Conservation (phyloP, 202 grass and related monocot species). For the Brachypodium distachyon region DNA sequence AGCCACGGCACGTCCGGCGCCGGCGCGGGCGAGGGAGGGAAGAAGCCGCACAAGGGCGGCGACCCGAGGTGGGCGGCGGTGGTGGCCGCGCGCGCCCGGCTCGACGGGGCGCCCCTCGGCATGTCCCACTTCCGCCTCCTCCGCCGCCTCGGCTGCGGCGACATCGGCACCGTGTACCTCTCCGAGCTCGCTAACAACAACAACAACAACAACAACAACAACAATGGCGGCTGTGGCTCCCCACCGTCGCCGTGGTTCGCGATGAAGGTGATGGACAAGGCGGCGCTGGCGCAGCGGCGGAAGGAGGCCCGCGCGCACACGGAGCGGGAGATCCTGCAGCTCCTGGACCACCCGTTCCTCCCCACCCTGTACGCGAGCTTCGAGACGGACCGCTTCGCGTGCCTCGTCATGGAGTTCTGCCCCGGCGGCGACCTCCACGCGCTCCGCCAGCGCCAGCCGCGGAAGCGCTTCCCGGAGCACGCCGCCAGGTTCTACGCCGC, state of each 20-base stretch:
- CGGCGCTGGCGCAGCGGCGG: conserved; percentile 55
- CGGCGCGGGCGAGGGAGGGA: conserved; percentile 18
- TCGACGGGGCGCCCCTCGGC: conserved; percentile 63
- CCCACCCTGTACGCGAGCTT: conserved; percentile 72
- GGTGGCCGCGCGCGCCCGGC: conserved; percentile 40
- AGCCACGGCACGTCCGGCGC: conserved; percentile 21
- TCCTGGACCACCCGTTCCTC: conserved; percentile 72
- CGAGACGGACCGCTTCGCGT: conserved; percentile 70
- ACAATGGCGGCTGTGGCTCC: neutral
- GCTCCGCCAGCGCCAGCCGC: conserved; percentile 58
- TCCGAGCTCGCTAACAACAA: too few species aligned
- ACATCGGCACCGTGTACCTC: conserved; percentile 90
- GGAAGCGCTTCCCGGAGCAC: conserved; percentile 68
- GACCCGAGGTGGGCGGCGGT: conserved; percentile 89
- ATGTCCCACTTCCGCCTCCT: conserved; percentile 88
- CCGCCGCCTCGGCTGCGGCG: conserved; percentile 77
- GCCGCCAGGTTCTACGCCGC: conserved; percentile 75
- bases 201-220: too few species aligned
- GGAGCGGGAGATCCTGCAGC: conserved; percentile 65
- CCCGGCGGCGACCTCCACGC: conserved; percentile 73
- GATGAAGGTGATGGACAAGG: conserved; percentile 83
- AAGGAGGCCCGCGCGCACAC: conserved; percentile 61
- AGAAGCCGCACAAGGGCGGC: conserved; percentile 87
- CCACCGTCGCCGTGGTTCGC: conserved; percentile 41
- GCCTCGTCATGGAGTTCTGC: conserved; percentile 83